Evolutionary conservation across 768 basidiomycete genomes (phyloP).

Genomic region (Tulasnella sp.): DNA sequence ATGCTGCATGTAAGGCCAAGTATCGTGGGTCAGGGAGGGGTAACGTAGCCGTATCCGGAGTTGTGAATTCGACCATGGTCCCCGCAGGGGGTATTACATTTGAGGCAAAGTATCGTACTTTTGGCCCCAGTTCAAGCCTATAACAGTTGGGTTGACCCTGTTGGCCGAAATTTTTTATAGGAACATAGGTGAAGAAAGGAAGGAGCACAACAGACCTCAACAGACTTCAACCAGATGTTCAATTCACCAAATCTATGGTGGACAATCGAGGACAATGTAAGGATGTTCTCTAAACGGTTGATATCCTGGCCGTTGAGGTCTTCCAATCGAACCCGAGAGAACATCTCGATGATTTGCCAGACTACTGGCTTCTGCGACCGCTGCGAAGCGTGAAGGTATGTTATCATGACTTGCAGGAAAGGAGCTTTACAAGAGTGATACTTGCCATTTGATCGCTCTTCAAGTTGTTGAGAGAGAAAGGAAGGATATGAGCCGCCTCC

Average conservation of each 20-base stretch:
- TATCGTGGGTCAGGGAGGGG: constrained; percentile 1
- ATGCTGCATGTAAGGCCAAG: constrained; percentile 24
- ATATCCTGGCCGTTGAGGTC: no score
- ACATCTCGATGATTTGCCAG: not conserved
- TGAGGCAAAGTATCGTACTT: not conserved
- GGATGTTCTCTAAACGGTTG: no score
- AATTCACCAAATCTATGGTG: not conserved
- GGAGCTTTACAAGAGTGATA: not conserved
- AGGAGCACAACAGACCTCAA: not conserved
- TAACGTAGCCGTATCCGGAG: not conserved
- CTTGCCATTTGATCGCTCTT: not conserved
- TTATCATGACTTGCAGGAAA: no score
- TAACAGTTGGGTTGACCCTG: not conserved
- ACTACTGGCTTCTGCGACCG: not conserved
- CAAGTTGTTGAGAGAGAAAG: not conserved
- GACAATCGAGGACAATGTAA: not conserved
- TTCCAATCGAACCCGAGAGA: not conserved
- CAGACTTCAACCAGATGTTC: no score
- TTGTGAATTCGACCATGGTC: not conserved
- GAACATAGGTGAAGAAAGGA: not conserved
- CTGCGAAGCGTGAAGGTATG: not conserved
- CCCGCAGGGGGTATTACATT: not conserved
- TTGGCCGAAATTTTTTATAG: not conserved
- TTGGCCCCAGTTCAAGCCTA: not conserved
- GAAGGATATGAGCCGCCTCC: not conserved